phyloP scores from a whole-genome alignment of 139 green algal genomes.

The Eudorina sp. region DNA sequence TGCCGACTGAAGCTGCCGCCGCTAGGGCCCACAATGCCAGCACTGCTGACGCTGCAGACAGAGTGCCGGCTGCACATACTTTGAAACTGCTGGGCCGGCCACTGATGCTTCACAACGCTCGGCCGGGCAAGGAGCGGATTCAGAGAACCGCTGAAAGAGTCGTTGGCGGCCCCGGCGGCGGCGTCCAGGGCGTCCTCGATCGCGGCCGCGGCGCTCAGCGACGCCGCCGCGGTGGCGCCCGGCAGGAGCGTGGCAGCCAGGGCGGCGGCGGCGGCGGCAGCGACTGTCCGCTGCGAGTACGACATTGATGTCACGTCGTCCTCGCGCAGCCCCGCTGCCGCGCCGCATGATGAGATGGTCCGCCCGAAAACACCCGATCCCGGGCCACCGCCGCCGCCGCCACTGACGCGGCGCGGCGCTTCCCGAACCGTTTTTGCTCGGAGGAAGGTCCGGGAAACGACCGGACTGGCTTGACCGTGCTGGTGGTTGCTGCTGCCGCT shows the following conservation, averaged over 20 bases:
- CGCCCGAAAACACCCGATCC: background rate
- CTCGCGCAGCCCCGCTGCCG: background rate
- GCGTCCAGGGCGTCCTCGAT: background rate
- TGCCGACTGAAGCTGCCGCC: conserved; percentile 1
- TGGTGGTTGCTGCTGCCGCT: no score
- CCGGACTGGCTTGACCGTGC: no score
- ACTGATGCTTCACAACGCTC: background rate
- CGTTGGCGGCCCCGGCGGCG: background rate
- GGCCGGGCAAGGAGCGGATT: background rate
- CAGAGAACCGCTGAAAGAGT: background rate
- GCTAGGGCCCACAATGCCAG: background rate
- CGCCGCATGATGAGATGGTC: background rate
- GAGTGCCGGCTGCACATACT: background rate
- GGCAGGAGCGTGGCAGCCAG: background rate
- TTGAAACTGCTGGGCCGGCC: background rate
- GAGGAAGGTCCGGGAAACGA: no score
- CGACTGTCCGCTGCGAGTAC: no score
- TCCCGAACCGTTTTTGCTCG: no score
- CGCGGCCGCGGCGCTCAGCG: background rate
- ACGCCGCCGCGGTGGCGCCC: background rate
- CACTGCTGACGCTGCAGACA: background rate
- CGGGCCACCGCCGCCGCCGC: background rate
- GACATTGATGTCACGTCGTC: no score
- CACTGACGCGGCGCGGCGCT: no score
- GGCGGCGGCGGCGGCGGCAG: background rate